These are phyloP conservation scores for Pascua guehoae DNA, from an alignment of 1,284 basidiomycete species.

Conservation along the genomic window DNA sequence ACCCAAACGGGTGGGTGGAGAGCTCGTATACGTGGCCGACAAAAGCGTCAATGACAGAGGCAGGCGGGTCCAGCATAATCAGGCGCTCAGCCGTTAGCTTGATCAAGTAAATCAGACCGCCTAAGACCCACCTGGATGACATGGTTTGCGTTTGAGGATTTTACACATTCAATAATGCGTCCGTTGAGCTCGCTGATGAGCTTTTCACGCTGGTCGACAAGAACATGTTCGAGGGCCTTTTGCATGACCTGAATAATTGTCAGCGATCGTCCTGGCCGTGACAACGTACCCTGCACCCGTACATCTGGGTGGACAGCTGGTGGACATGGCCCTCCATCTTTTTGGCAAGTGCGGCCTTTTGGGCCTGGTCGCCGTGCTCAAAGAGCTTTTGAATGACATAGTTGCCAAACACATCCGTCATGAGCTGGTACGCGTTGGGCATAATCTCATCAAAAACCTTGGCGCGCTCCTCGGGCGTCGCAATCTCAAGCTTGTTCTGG, in stretches of 20 bases:
- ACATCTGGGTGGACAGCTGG: conserved; percentile 82
- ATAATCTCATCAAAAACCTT: conserved; percentile 87
- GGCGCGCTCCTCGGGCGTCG: conserved; percentile 72
- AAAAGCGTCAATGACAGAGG: conserved; percentile 73
- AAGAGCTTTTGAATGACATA: conserved; percentile 95
- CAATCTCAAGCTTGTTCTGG: conserved; percentile 75
- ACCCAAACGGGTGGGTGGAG: conserved; percentile 88
- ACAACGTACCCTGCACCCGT: conserved; percentile 65
- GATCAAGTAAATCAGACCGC: conserved; percentile 13
- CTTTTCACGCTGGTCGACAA: conserved; percentile 68
- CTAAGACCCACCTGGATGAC: conserved; percentile 57
- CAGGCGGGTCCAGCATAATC: conserved; percentile 72
- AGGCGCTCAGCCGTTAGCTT: conserved; percentile 46
- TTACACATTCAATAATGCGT: conserved; percentile 80
- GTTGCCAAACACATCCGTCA: conserved; percentile 96
- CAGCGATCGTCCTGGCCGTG: neutral
- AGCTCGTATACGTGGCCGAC: conserved; percentile 77
- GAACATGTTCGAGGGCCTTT: conserved; percentile 79
- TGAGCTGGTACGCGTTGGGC: conserved; percentile 72
- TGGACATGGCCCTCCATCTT: conserved; percentile 79
- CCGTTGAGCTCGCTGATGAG: conserved; percentile 78
- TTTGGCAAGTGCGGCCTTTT: conserved; percentile 67
- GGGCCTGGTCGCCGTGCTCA: conserved; percentile 76
- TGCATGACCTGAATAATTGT: conserved; percentile 34
- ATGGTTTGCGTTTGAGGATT: conserved; percentile 93